Conservation (phyloP, 1,284 basidiomycete genomes). For the Exobasidium rhododendri region DNA sequence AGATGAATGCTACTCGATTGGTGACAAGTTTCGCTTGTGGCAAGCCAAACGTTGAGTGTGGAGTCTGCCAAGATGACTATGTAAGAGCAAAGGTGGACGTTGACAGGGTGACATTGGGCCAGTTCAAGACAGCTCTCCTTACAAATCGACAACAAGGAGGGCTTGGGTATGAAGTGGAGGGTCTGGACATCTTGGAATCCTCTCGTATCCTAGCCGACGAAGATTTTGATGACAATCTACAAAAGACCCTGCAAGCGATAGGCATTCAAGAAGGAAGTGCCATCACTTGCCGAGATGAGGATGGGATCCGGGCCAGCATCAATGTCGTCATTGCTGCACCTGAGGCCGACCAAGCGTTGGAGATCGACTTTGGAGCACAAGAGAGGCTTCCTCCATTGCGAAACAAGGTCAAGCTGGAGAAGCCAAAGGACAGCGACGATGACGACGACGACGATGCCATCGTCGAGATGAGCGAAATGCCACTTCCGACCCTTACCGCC, state of each 20-base stretch:
- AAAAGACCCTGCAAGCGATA: constrained; percentile 69
- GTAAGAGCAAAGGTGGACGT: constrained; percentile 70
- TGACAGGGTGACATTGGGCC: constrained; percentile 65
- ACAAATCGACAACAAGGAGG: constrained; percentile 58
- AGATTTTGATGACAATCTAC: constrained; percentile 81
- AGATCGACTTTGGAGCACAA: not conserved
- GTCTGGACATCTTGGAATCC: constrained; percentile 65
- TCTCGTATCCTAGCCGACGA: constrained; percentile 77
- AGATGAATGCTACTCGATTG: constrained; percentile 22
- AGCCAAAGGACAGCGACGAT: not conserved
- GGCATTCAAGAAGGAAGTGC: constrained; percentile 69
- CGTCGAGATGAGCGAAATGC: not conserved
- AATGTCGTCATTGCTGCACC: constrained; percentile 33
- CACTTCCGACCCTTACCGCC: not conserved
- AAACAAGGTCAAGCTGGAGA: not conserved
- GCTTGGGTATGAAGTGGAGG: constrained; percentile 38
- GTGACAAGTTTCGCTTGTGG: constrained; percentile 23
- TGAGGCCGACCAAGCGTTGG: not conserved
- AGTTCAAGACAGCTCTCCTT: constrained; percentile 65
- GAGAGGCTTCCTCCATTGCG: not conserved
- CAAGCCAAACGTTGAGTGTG: constrained; percentile 60
- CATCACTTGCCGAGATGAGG: constrained; percentile 81
- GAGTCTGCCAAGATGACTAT: constrained; percentile 83
- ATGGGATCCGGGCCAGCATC: constrained; percentile 53
- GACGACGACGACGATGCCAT: constrained; percentile 7